phyloP scores from a whole-genome alignment of 768 basidiomycete genomes.

The Russula dissimulans region DNA sequence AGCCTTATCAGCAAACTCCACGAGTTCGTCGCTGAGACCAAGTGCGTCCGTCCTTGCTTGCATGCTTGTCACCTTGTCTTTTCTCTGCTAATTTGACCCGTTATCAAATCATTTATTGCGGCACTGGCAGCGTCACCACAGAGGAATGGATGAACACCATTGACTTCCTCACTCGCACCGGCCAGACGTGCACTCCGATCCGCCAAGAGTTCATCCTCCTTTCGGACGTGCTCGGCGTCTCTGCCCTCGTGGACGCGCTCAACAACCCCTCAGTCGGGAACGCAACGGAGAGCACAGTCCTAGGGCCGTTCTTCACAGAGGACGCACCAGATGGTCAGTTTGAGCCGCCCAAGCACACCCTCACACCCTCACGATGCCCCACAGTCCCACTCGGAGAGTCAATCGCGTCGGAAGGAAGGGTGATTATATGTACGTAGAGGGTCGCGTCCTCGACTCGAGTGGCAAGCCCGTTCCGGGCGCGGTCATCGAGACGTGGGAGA shows the following conservation, averaged over 20 bases:
- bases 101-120: no score
- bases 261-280: slow-evolving; percentile 56
- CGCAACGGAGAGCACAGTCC: slow-evolving; percentile 66
- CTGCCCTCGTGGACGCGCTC: slow-evolving; percentile 63
- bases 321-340: slow-evolving; percentile 62
- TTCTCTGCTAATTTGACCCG: no score
- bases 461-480: slow-evolving; percentile 60
- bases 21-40: slow-evolving; percentile 62
- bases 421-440: slow-evolving; percentile 74
- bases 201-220: slow-evolving; percentile 71
- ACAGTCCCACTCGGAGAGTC: slow-evolving; percentile 59
- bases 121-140: slow-evolving; percentile 45
- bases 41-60: slow-evolving; percentile 26
- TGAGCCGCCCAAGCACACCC: background rate
- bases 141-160: slow-evolving; percentile 83
- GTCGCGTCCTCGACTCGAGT: slow-evolving; percentile 47
- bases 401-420: slow-evolving; percentile 84
- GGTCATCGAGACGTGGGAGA: slow-evolving; percentile 77
- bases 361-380: background rate
- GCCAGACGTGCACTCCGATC: slow-evolving; percentile 62
- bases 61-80: background rate
- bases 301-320: slow-evolving; percentile 77
- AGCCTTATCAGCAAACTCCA: slow-evolving; percentile 61
- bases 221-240: slow-evolving; percentile 75
- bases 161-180: slow-evolving; percentile 65